Evolutionary conservation across 192 early-diverging fungal genomes (phyloP).

Genomic region (Coemansia erecta): DNA sequence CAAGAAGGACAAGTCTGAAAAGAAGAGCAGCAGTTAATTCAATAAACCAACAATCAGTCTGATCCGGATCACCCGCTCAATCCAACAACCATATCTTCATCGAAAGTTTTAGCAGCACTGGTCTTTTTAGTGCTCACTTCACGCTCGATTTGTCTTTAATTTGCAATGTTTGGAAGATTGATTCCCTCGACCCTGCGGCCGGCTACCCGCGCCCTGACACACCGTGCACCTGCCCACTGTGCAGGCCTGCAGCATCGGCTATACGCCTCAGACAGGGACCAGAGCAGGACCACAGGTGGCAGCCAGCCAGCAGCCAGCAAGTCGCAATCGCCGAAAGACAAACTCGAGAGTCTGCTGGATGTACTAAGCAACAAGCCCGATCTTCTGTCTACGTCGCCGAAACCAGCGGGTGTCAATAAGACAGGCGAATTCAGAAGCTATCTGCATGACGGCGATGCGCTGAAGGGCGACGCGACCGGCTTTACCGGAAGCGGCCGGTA

Average conservation of each 20-base stretch:
- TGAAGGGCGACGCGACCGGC: conserved; percentile 7
- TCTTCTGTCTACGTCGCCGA: no score
- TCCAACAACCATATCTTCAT: no score
- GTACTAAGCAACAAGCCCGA: no score
- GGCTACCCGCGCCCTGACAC: neutral
- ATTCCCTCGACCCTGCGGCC: neutral
- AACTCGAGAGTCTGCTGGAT: no score
- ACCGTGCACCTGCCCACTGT: neutral
- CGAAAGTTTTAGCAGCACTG: neutral
- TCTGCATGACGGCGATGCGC: neutral
- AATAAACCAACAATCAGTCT: no score
- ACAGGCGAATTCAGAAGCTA: no score
- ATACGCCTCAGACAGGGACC: neutral
- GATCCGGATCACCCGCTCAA: no score
- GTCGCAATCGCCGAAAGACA: neutral
- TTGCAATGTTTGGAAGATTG: neutral
- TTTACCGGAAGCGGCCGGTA: conserved; percentile 14
- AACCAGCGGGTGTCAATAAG: no score
- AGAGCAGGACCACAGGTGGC: neutral
- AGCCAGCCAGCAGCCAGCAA: neutral
- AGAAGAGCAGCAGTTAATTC: conserved; percentile 6
- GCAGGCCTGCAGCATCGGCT: neutral
- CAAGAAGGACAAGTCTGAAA: no score
- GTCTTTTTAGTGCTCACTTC: neutral
- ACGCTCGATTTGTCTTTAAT: neutral